Evolutionary conservation across 1,139 yeast species (phyloP).

Genomic region (Diutina scorzettiae): DNA sequence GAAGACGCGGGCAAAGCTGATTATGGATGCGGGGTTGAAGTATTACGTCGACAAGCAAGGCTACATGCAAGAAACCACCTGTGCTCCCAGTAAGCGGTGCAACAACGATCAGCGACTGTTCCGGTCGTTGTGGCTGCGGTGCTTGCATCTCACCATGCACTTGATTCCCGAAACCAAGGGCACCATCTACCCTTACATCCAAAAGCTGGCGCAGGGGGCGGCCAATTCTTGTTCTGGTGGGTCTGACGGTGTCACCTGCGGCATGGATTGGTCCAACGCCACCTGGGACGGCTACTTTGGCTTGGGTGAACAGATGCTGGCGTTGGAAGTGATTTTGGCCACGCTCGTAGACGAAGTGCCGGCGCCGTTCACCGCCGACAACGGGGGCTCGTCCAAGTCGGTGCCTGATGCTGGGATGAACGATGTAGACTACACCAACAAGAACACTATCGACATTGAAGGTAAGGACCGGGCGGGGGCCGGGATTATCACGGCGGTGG

Average conservation of each 20-base stretch:
- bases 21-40: slow-evolving; percentile 37
- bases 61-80: slow-evolving; percentile 71
- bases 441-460: slow-evolving; percentile 29
- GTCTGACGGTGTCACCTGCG: slow-evolving; percentile 81
- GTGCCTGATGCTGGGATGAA: background rate
- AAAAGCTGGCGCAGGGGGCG: slow-evolving; percentile 58
- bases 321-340: slow-evolving; percentile 51
- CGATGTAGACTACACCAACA: slow-evolving; percentile 4
- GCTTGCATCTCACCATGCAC: slow-evolving; percentile 62
- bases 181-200: slow-evolving; percentile 27
- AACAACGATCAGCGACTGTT: slow-evolving; percentile 86
- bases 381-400: background rate
- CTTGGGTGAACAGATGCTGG: slow-evolving; percentile 89
- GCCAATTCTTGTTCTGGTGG: slow-evolving; percentile 83
- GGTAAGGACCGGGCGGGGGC: slow-evolving; percentile 80
- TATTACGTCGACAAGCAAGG: slow-evolving; percentile 34
- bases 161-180: slow-evolving; percentile 54
- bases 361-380: background rate
- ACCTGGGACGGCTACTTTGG: slow-evolving; percentile 72
- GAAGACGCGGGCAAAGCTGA: slow-evolving; percentile 46
- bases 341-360: background rate
- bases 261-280: slow-evolving; percentile 56
- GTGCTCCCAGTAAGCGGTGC: slow-evolving; percentile 48
- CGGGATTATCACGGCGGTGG: slow-evolving; percentile 67
- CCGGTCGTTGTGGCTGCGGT: slow-evolving; percentile 70